Conservation (phyloP, 208 protist species). For the Trypanosoma rangeli region DNA sequence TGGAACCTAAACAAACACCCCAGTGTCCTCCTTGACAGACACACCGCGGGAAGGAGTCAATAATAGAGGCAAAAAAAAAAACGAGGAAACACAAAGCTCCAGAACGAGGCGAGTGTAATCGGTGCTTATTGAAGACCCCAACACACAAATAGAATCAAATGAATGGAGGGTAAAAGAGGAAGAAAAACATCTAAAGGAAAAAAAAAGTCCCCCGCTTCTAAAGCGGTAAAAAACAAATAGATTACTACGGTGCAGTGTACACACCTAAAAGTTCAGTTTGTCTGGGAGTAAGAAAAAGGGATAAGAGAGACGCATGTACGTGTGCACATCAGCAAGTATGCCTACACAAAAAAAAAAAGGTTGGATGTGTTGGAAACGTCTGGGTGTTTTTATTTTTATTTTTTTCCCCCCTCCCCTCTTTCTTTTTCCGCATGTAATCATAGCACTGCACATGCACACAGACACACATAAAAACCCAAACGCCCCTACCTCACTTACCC, state of each 20-base stretch:
- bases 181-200: neutral
- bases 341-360: neutral
- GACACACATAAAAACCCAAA: neutral
- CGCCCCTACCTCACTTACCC: neutral
- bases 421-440: neutral
- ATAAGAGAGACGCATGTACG: neutral
- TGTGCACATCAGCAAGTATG: neutral
- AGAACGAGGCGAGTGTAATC: neutral
- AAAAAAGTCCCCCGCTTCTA: neutral
- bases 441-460: neutral
- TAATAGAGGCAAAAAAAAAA: slow-evolving; percentile 9
- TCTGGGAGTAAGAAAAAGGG: neutral
- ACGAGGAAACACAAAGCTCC: slow-evolving; percentile 7
- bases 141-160: neutral
- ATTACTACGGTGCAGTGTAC: neutral
- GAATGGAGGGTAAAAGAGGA: neutral
- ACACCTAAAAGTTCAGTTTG: neutral
- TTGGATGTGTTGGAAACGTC: slow-evolving; percentile 4
- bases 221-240: neutral
- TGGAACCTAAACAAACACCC: neutral
- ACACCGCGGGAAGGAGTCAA: neutral
- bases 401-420: slow-evolving; percentile 2
- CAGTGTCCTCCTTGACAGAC: neutral
- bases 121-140: neutral
- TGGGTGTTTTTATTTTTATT: slow-evolving; percentile 5